Evolutionary conservation across 1,284 basidiomycete genomes (phyloP).

Genomic region (Schizophyllum amplum): DNA sequence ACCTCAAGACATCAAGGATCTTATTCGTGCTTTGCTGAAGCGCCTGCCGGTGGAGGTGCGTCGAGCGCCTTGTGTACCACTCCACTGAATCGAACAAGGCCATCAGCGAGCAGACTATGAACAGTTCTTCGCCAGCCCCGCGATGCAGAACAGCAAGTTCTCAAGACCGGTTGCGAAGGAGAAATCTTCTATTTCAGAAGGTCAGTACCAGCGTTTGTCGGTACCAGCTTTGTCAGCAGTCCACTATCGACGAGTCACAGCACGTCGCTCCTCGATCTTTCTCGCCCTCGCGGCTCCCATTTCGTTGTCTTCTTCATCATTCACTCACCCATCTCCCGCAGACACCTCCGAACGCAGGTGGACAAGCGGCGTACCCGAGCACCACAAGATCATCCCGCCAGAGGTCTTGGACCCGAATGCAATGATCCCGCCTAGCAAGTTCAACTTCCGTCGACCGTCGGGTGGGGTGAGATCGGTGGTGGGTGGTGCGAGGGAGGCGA

Average conservation of each 20-base stretch:
- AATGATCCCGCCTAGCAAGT: slow-evolving; percentile 72
- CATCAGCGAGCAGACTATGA: slow-evolving; percentile 77
- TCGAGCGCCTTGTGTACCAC: neutral
- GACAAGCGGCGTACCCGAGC: slow-evolving; percentile 42
- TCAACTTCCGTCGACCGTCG: slow-evolving; percentile 48
- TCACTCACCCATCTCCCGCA: neutral
- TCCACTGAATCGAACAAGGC: too few relatives aligned
- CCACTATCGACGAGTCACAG: neutral
- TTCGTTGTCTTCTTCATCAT: too few relatives aligned
- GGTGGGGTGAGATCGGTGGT: neutral
- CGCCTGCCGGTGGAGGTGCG: slow-evolving; percentile 70
- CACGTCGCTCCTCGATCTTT: neutral
- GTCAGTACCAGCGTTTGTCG: too few relatives aligned
- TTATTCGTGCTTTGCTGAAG: slow-evolving; percentile 80
- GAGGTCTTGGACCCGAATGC: slow-evolving; percentile 70
- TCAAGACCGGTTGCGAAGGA: slow-evolving; percentile 34
- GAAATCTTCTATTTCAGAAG: slow-evolving; percentile 12
- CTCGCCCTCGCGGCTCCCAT: too few relatives aligned
- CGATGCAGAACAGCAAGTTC: slow-evolving; percentile 76
- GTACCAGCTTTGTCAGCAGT: too few relatives aligned
- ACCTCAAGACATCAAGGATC: slow-evolving; percentile 78
- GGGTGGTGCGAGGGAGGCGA: neutral
- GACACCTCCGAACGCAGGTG: slow-evolving; percentile 7
- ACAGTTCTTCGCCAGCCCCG: slow-evolving; percentile 84
- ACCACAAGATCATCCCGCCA: slow-evolving; percentile 61